Conservation (phyloP, 2,329 filamentous ascomycete genomes). For the Alternaria gaisen region DNA sequence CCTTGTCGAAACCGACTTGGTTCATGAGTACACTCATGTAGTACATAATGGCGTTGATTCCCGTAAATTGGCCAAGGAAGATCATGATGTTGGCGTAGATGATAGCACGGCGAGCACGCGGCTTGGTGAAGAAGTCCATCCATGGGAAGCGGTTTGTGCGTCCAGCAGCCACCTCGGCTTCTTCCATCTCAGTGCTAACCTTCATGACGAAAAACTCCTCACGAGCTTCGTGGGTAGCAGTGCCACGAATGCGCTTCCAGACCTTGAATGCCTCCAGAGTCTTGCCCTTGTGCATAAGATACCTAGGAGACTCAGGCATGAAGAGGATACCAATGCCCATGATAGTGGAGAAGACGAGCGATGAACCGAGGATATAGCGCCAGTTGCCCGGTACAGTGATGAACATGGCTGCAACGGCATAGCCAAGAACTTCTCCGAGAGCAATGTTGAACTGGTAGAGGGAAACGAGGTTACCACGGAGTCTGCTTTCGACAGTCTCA, state of each 20-base stretch:
- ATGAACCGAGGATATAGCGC: conserved; percentile 78
- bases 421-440: conserved; percentile 76
- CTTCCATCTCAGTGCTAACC: conserved; percentile 65
- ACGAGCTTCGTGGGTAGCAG: conserved; percentile 63
- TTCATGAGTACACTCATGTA: conserved; percentile 75
- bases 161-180: conserved; percentile 60
- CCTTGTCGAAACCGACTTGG: conserved; percentile 71
- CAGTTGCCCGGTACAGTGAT: conserved; percentile 74
- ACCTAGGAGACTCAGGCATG: conserved; percentile 74
- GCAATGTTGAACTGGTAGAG: conserved; percentile 81
- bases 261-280: conserved; percentile 70
- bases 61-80: conserved; percentile 76
- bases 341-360: conserved; percentile 73
- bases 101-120: conserved; percentile 65
- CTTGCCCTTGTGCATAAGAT: conserved; percentile 72
- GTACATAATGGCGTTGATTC: conserved; percentile 62
- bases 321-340: conserved; percentile 73
- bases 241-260: conserved; percentile 76
- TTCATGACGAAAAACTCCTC: conserved; percentile 80
- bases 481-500: conserved; percentile 72
- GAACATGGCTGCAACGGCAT: conserved; percentile 77
- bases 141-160: conserved; percentile 69
- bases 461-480: conserved; percentile 76
- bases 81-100: conserved; percentile 76
- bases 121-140: conserved; percentile 77